These are phyloP conservation scores for Talaromyces nanjingensis DNA, from an alignment of 495 filamentous ascomycete species.

Conservation along the genomic window DNA sequence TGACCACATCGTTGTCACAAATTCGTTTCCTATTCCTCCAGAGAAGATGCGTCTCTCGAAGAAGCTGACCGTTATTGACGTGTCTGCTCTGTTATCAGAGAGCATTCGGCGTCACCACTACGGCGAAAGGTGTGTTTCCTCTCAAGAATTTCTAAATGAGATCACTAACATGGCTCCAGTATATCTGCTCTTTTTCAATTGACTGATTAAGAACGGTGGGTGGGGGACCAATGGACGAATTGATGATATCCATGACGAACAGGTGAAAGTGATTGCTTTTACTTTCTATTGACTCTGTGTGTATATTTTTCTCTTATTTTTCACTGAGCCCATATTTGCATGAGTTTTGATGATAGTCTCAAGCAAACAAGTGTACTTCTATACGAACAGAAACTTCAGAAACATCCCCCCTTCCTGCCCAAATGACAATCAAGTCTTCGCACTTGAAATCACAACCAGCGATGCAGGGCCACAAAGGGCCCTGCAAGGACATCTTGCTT, in stretches of 20 bases:
- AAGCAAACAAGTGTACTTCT: slow-evolving; percentile 2
- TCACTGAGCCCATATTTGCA: background rate
- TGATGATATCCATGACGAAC: background rate
- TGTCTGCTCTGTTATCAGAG: slow-evolving; percentile 81
- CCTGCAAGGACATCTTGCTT: slow-evolving; percentile 54
- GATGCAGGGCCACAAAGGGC: slow-evolving; percentile 60
- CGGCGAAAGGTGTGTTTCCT: slow-evolving; percentile 51
- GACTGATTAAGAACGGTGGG: slow-evolving; percentile 23
- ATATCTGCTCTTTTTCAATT: slow-evolving; percentile 80
- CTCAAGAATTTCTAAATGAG: slow-evolving; percentile 11
- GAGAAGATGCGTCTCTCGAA: slow-evolving; percentile 60
- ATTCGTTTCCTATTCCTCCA: slow-evolving; percentile 83
- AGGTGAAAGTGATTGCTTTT: background rate
- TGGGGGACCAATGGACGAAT: background rate
- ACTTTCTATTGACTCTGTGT: slow-evolving; percentile 4
- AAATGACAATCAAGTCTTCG: background rate
- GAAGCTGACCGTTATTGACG: slow-evolving; percentile 84
- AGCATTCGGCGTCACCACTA: slow-evolving; percentile 95
- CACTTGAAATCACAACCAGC: slow-evolving; percentile 36
- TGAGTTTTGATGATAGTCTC: background rate
- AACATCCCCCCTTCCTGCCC: background rate
- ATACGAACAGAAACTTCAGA: background rate
- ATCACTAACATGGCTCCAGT: slow-evolving; percentile 35
- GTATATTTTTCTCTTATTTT: background rate
- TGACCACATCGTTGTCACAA: slow-evolving; percentile 89